Base-by-base conservation (phyloP, 495 filamentous ascomycete genomes). In the Tuber calosporum region DNA sequence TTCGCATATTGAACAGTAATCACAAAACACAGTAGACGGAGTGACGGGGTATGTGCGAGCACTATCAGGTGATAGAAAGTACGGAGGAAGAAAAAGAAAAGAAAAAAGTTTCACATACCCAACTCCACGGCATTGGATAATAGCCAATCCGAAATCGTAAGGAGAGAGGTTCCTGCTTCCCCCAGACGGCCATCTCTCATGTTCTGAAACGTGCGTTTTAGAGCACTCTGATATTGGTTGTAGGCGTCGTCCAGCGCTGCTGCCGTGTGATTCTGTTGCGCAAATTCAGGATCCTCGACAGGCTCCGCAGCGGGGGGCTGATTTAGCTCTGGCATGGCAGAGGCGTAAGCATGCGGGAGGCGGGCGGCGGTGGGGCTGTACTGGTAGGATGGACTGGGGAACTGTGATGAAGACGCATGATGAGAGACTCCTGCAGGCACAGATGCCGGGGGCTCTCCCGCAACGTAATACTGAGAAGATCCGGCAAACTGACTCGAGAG, bases 121-220 rank as follows among this genome's bases (percentile, higher is more conserved):
- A 99, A 85, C 73, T 91, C 89, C 78, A 88, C 89, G 45, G 91
- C 92, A 83, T 94, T 90, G 66, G 89, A 87, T 75, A 97, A 83
- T 66, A 99, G 84, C 92, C 93, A 97, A 73, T 91, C 88, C 36
- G 93, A 96, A 76, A 97, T 87, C 72, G 89, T 86, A 68, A 96
- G 82, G 39, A 99, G 85, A 22, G 89, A 90, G 75, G 85, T 85
- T 75, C 90, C 90, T 42, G 93, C 92, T 71, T 92, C 87, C 48
- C 87, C 85, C 79, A 99, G 86, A 74, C 87, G 83, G n/a, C 92
- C 91, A 75, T 87, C 87, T 72, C 88, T 89, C 70, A 90, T 90
- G 75, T 91, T 87, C 76, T 91, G 88, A 79, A 96, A 95, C 30
- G 91, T 91, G 66, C 86, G 87, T 81, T 88, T 88, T 68, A 98